Evolutionary conservation across 352 stramenopile genomes (phyloP), one percentile per base, ranked within the genome.

Genomic region (Achlya hypogyna): DNA sequence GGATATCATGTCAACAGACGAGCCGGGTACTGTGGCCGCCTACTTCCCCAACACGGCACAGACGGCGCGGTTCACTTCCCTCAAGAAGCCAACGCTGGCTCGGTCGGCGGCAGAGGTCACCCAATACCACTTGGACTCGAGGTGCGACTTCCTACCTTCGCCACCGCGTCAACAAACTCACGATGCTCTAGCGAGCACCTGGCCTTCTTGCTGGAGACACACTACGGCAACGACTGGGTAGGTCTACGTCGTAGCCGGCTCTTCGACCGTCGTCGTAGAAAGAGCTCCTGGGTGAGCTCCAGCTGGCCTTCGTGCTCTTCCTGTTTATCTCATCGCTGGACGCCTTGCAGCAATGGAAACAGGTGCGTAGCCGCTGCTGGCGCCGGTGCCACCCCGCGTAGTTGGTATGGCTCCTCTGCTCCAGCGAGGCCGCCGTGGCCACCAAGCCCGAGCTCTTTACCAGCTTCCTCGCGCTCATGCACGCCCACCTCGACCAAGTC

Each of bases 271-370:
- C 70, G 0, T 68, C 76, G 45, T 97, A 86, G 86, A 53, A 87
- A 59, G 72, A 89, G 42, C 76, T 98, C 31, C 45, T 98, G 16
- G 95, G 88, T 28, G 93, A 98, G 76, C 69, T 98, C 63, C 91
- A 98, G 72, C 71, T 98, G n/a, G 81, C 89, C 4, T 98, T 97
- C 67, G 58, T 97, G 14, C 56, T 97, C 4, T 98, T 98, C 75
- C 69, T 98, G 35, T 83, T 97, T 72, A 69, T 98, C n/a, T 93
- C 92, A 47, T 98, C 93, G 42, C 79, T 97, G 25, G 73, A 82
- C 16, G 94, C 92, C 2, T 75, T 98, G 40, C 81, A 97, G 73
- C 89, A 98, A 72, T 98, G 95, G 95, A 96, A 96, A 66, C 78
- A 93, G 80, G 79, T 89, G 54, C 35, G n/a, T 29, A 27, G 1